Evolutionary conservation across 805 yeast genomes (phyloP).

Genomic region (Pichia nakasei): DNA sequence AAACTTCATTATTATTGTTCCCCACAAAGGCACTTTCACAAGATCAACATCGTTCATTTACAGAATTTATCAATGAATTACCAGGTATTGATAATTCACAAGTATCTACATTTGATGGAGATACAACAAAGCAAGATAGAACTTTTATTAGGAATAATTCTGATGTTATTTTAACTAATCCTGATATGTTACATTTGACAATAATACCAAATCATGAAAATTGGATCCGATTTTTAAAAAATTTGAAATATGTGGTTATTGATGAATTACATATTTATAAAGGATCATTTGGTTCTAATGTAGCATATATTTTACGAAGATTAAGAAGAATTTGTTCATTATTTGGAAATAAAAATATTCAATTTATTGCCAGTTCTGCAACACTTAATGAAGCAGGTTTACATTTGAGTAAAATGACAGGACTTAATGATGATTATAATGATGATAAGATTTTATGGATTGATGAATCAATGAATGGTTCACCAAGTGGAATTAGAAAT

Average conservation of each 20-base stretch:
- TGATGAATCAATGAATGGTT: conserved; percentile 58
- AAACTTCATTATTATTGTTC: conserved; percentile 78
- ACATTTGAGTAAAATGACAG: conserved; percentile 71
- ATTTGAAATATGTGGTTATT: conserved; percentile 66
- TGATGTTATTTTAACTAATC: conserved; percentile 84
- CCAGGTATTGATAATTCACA: conserved; percentile 4
- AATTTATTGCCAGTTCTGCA: conserved; percentile 88
- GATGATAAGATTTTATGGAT: conserved; percentile 39
- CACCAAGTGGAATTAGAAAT: conserved; percentile 74
- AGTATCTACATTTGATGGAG: conserved; percentile 76
- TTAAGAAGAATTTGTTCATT: conserved; percentile 54
- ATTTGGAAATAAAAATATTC: conserved; percentile 44
- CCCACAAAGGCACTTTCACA: conserved; percentile 98
- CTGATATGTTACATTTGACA: conserved; percentile 85
- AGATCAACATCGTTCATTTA: conserved; percentile 82
- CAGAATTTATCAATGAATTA: conserved; percentile 21
- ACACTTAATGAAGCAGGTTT: conserved; percentile 67
- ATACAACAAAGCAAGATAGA: conserved; percentile 58
- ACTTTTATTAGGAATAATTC: conserved; percentile 49
- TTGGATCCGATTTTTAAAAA: conserved; percentile 66
- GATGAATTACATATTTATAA: conserved; percentile 83
- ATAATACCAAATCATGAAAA: conserved; percentile 67
- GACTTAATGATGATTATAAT: conserved; percentile 37
- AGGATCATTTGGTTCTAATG: conserved; percentile 91
- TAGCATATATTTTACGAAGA: conserved; percentile 75